phyloP scores from a whole-genome alignment of 2,329 filamentous ascomycete genomes.

The Rhinocladiella similis region DNA sequence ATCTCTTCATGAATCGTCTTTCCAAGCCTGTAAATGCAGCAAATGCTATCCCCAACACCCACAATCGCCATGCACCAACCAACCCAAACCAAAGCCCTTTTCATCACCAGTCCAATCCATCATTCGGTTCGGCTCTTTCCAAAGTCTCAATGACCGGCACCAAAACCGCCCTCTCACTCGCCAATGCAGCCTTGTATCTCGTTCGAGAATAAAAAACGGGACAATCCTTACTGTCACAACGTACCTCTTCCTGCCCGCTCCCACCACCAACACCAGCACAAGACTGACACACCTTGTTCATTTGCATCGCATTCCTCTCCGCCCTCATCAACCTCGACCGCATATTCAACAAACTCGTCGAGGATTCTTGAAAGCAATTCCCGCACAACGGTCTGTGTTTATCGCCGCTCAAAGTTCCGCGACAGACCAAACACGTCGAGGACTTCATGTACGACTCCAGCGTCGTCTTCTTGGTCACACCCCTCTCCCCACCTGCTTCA shows the following conservation, averaged over 20 bases:
- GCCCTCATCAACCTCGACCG: constrained; percentile 61
- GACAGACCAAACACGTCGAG: constrained; percentile 76
- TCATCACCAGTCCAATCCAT: too few species aligned
- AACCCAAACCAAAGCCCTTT: too few species aligned
- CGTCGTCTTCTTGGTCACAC: constrained; percentile 61
- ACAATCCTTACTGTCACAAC: constrained; percentile 88
- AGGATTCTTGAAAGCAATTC: constrained; percentile 39
- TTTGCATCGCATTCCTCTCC: constrained; percentile 63
- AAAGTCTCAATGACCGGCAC: too few species aligned
- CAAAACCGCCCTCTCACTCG: constrained; percentile 34
- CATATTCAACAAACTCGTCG: constrained; percentile 64
- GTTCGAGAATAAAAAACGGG: constrained; percentile 74
- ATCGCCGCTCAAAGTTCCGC: constrained; percentile 54
- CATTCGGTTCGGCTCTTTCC: too few species aligned
- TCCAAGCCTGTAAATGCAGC: too few species aligned
- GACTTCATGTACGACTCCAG: constrained; percentile 92
- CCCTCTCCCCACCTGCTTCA: constrained; percentile 39
- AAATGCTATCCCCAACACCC: too few species aligned
- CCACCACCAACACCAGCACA: constrained; percentile 68
- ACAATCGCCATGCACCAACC: too few species aligned
- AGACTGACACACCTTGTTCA: constrained; percentile 73
- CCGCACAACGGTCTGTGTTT: constrained; percentile 35
- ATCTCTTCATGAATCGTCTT: too few species aligned
- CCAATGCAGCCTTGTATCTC: constrained; percentile 39
- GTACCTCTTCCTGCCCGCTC: constrained; percentile 67